Conservation (phyloP, 2,329 filamentous ascomycete genomes). For the Thermochaetoides dissita region DNA sequence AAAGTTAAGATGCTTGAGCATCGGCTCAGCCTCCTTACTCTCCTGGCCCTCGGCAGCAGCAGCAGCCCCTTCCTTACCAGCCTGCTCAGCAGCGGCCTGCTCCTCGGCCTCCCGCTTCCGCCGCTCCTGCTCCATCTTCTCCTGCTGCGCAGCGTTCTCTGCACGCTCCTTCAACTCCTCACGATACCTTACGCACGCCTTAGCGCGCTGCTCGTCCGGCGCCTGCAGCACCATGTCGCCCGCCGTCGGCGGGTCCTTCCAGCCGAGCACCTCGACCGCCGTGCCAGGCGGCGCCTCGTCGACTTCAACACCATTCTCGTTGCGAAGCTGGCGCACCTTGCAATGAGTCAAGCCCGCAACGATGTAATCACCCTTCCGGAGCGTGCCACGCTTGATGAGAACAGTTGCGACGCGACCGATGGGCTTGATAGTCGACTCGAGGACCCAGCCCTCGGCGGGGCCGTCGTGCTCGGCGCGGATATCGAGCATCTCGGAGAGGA, state of each 20-base stretch:
- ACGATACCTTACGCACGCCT: slow-evolving; percentile 64
- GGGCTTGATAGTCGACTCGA: slow-evolving; percentile 80
- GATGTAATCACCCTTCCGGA: slow-evolving; percentile 66
- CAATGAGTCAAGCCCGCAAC: slow-evolving; percentile 84
- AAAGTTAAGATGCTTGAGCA: slow-evolving; percentile 54
- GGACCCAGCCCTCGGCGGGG: slow-evolving; percentile 78
- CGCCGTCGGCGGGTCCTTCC: slow-evolving; percentile 68
- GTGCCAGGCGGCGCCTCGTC: slow-evolving; percentile 69
- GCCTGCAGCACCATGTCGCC: slow-evolving; percentile 83
- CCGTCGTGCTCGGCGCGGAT: slow-evolving; percentile 67
- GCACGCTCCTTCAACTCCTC: slow-evolving; percentile 56
- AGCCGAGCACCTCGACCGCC: slow-evolving; percentile 88
- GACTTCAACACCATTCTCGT: slow-evolving; percentile 66
- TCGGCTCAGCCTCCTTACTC: slow-evolving; percentile 6
- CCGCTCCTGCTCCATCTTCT: slow-evolving; percentile 51
- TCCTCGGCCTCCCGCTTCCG: slow-evolving; percentile 33
- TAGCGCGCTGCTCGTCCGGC: slow-evolving; percentile 61
- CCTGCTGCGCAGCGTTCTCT: slow-evolving; percentile 68
- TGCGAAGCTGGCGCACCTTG: slow-evolving; percentile 67
- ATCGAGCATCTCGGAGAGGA: slow-evolving; percentile 79
- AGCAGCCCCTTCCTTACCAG: slow-evolving; percentile 21
- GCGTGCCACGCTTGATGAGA: slow-evolving; percentile 74
- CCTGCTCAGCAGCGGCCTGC: not conserved
- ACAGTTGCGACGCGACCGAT: slow-evolving; percentile 78
- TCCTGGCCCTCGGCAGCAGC: slow-evolving; percentile 19